Conservation (phyloP, 371 early-diverging fungal genomes). For the Mortierella sp. region DNA sequence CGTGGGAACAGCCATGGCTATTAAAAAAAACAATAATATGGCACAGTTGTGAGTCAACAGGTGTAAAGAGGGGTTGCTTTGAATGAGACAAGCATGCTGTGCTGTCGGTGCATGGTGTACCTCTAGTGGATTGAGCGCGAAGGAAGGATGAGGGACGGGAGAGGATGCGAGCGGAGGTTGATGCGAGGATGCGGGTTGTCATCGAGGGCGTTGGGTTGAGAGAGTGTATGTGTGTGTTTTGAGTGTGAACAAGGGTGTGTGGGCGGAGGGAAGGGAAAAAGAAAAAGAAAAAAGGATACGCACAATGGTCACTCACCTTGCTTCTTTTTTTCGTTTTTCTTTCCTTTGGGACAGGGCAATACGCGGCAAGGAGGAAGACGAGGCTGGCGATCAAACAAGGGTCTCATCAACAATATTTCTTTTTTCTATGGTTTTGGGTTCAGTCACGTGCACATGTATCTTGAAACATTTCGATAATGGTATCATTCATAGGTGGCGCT, state of each 20-base stretch:
- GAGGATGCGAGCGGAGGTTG: constrained; percentile 15
- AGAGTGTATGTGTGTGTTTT: neutral
- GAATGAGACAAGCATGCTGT: neutral
- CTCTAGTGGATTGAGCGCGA: constrained; percentile 23
- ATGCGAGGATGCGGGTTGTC: constrained; percentile 1
- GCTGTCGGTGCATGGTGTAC: neutral
- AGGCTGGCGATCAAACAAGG: no score
- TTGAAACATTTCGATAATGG: no score
- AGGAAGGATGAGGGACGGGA: constrained; percentile 18
- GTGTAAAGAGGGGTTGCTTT: neutral
- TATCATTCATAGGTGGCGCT: no score
- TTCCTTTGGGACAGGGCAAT: no score
- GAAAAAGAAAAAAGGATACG: neutral
- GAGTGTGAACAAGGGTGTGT: neutral
- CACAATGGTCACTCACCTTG: no score
- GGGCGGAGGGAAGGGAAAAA: neutral
- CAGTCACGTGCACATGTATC: no score
- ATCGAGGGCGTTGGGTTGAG: neutral
- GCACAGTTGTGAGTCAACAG: neutral
- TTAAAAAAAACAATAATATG: neutral
- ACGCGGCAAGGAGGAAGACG: no score
- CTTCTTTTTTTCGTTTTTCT: no score
- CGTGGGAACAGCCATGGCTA: constrained; percentile 49
- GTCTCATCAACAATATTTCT: no score
- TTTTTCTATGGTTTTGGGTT: no score